These are phyloP conservation scores for Aurantiochytrium sp. DNA, from an alignment of 108 stramenopile genomes.

Conservation along the genomic window DNA sequence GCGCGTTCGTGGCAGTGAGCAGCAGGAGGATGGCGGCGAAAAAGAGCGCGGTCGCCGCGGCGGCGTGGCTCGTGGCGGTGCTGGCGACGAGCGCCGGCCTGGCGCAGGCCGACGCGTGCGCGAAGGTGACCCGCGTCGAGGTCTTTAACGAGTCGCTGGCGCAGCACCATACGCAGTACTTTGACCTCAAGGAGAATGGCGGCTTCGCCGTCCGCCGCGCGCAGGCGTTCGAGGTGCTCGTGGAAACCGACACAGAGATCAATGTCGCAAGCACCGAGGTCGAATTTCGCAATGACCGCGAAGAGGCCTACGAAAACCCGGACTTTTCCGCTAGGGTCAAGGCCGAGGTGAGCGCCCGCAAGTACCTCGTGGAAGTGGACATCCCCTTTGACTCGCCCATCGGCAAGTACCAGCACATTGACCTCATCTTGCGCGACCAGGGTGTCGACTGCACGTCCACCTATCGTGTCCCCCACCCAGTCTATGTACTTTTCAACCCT, in stretches of 20 bases:
- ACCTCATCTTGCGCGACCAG: not conserved
- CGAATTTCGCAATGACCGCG: not conserved
- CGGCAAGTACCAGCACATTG: slow-evolving; percentile 16
- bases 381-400: not conserved
- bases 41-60: not conserved
- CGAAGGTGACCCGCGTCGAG: not conserved
- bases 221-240: not conserved
- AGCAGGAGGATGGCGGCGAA: not conserved
- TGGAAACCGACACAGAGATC: not conserved
- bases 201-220: not conserved
- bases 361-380: not conserved
- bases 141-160: not conserved
- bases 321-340: not conserved
- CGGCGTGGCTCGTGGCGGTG: not conserved
- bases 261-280: not conserved
- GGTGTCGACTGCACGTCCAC: not conserved
- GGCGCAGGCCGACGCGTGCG: no score
- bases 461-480: not conserved
- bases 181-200: not conserved
- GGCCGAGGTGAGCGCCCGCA: not conserved
- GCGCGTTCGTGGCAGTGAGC: no score
- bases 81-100: not conserved
- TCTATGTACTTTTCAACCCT: not conserved
- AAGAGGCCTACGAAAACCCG: not conserved
- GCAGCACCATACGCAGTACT: not conserved